Conservation (phyloP, 345 rosid species). For the Bruguiera sexangula region DNA sequence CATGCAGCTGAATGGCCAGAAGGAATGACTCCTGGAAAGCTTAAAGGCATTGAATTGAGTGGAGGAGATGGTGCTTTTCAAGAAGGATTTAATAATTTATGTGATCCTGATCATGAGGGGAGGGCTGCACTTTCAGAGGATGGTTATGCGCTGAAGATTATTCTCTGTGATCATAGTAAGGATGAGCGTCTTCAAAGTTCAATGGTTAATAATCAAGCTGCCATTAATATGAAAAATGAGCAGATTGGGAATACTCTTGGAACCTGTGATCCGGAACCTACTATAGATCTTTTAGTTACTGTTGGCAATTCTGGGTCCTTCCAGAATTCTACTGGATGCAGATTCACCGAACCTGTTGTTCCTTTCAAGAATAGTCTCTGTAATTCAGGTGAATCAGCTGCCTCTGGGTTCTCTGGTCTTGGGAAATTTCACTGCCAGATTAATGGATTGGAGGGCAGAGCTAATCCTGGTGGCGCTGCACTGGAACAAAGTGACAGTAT, state of each 20-base stretch:
- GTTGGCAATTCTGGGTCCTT: constrained; percentile 25
- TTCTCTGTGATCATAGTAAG: constrained; percentile 18
- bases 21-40: constrained; percentile 30
- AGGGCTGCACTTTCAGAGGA: constrained; percentile 21
- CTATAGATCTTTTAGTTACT: constrained; percentile 11
- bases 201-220: constrained; percentile 20
- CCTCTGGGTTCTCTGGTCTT: constrained; percentile 14
- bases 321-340: constrained; percentile 28
- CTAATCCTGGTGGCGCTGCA: constrained; percentile 18
- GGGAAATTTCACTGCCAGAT: constrained; percentile 18
- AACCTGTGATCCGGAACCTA: constrained; percentile 22
- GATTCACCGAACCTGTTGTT: constrained; percentile 12
- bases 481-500: constrained; percentile 16
- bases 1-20: constrained; percentile 29
- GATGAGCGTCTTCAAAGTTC: constrained; percentile 31
- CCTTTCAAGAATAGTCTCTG: constrained; percentile 27
- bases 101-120: constrained; percentile 19
- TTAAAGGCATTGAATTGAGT: constrained; percentile 27
- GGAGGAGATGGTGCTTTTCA: constrained; percentile 18
- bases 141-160: constrained; percentile 17
- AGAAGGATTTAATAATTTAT: no score
- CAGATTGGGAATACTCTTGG: constrained; percentile 35
- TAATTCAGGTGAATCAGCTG: constrained; percentile 19
- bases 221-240: constrained; percentile 22
- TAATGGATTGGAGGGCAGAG: constrained; percentile 19